Percentiles rank a stretch among this genome's conserved stretches.
Conservation (phyloP, 1,139 yeast species). For the Scheffersomyces segobiensis region DNA sequence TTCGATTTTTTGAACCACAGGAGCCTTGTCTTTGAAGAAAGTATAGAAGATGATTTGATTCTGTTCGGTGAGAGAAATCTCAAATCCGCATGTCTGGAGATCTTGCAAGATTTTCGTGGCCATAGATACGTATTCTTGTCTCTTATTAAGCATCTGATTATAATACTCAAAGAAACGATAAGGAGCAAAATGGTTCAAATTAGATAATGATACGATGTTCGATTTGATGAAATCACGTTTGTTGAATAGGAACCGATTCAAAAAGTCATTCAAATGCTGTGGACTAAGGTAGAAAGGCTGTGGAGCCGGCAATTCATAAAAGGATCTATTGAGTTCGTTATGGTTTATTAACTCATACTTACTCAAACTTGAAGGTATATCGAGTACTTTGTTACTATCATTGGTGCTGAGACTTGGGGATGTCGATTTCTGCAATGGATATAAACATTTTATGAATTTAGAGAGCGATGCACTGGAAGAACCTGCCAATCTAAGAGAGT, state of each 20-base stretch:
- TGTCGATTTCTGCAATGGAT: slow-evolving; percentile 23
- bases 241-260: slow-evolving; percentile 24
- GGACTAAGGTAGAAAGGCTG: slow-evolving; percentile 32
- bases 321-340: slow-evolving; percentile 29
- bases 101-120: slow-evolving; percentile 29
- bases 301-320: slow-evolving; percentile 35
- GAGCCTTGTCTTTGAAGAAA: slow-evolving; percentile 32
- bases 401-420: slow-evolving; percentile 4
- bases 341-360: slow-evolving; percentile 26
- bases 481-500: not conserved
- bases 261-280: slow-evolving; percentile 38
- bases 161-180: slow-evolving; percentile 7
- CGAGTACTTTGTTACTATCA: slow-evolving; percentile 3
- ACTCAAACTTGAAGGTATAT: slow-evolving; percentile 1
- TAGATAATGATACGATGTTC: slow-evolving; percentile 16
- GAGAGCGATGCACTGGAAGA: slow-evolving; percentile 14
- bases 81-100: slow-evolving; percentile 22
- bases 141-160: slow-evolving; percentile 17
- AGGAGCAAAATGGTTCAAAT: slow-evolving; percentile 4
- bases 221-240: slow-evolving; percentile 24
- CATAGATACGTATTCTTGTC: slow-evolving; percentile 21
- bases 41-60: slow-evolving; percentile 27
- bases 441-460: slow-evolving; percentile 33
- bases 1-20: slow-evolving; percentile 15
- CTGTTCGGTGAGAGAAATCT: slow-evolving; percentile 33